Evolutionary conservation across 1,139 yeast genomes (phyloP), one percentile per base, ranked within the genome.

Genomic region (Protomyces inundatus): DNA sequence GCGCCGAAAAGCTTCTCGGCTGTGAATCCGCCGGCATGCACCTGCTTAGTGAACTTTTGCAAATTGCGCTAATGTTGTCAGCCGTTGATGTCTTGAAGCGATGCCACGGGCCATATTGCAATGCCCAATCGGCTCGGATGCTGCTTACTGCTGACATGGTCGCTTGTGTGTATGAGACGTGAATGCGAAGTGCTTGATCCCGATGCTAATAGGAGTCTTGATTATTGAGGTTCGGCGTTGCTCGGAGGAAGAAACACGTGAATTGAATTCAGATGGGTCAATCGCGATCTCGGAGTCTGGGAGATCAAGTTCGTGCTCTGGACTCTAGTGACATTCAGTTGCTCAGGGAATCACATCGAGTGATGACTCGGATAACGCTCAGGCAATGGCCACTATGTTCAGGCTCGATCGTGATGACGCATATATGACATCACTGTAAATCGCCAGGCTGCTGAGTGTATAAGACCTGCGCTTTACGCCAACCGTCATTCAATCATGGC

Each of bases 11-110:
- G 16, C 56, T 58, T 58, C 33, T 58, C 62, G 36, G 62, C 52
- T 7, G 62, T 58, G 56, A 46, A 58, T n/a, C 62, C 62, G 33
- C 45, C 54, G 33, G 62, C 62, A 52, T 40, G 48, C 35, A 42
- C 48, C 23, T 58, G 62, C 45, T 58, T 58, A 36, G 56, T 58
- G 42, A 58, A 58, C 36, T 58, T 58, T 50, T 58, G 62, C 52
- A 58, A 23, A 30, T 58, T 58, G 42, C 62, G 55, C 60, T 55
- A 33, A 23, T 23, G 16, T 23, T 37, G 42, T 37, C 3, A 37
- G 42, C 42, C n/a, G n/a, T 10, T 37, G 10, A 10, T 37, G 42
- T n/a, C 42, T 37, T 10, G n/a, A n/a, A n/a, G 42, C 42, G 42
- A n/a, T 10, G 42, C 10, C 10, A n/a, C 10, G n/a, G 42, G 42